A percentile compares a stretch with the other conserved stretches of the same genome.
phyloP scores from a whole-genome alignment of 257 asterid genomes.

The Echites panduratus region DNA sequence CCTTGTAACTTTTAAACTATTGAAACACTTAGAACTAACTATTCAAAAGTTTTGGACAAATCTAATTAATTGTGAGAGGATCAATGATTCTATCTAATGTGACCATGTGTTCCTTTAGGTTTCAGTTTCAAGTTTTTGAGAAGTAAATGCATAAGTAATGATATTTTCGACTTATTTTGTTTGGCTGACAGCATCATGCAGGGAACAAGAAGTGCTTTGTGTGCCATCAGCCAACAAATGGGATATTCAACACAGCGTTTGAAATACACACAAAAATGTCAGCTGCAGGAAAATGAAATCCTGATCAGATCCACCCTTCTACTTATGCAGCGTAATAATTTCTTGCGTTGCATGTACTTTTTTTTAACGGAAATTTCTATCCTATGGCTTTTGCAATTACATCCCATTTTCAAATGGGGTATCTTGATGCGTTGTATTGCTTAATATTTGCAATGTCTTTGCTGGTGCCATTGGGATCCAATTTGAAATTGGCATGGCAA shows the following conservation, averaged over 20 bases:
- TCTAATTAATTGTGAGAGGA: neutral
- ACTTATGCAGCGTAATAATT: neutral
- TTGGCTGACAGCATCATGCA: slow-evolving; percentile 76
- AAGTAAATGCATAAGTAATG: neutral
- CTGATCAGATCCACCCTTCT: neutral
- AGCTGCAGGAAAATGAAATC: slow-evolving; percentile 40
- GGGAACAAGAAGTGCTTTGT: slow-evolving; percentile 93
- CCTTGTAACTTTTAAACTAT: neutral
- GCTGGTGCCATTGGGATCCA: neutral
- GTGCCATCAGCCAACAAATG: slow-evolving; percentile 93
- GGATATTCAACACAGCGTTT: slow-evolving; percentile 93
- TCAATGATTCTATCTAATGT: neutral
- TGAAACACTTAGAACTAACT: no score
- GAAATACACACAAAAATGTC: slow-evolving; percentile 75
- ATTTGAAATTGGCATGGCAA: neutral
- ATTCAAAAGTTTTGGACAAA: neutral
- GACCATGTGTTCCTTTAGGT: neutral
- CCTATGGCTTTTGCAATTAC: slow-evolving; percentile 1
- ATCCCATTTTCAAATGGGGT: neutral
- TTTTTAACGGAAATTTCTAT: slow-evolving; percentile 1
- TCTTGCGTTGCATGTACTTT: neutral
- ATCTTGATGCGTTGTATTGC: neutral
- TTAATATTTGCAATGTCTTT: neutral
- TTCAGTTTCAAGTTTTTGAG: neutral
- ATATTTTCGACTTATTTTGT: neutral